Evolutionary conservation across 2,329 filamentous ascomycete species (phyloP), one percentile per base, ranked within the genome.

Genomic region (Trichocomaceae sp.): DNA sequence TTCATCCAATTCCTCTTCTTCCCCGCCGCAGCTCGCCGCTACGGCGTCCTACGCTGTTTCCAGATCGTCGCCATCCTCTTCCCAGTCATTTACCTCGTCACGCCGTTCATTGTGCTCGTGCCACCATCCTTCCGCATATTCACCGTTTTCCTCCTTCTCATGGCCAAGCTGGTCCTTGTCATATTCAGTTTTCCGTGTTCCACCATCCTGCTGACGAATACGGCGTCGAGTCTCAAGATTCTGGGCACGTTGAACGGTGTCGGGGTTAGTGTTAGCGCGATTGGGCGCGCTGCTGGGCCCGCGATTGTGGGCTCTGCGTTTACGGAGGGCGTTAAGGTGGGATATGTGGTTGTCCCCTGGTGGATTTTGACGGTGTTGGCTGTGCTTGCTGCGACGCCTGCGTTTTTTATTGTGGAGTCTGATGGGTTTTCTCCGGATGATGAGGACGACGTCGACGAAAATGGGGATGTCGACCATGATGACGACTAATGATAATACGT

Each of bases 241-340:
- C 79, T 97, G 5, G 91, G 90, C 1, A 96, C 91, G 0, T 74
- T 97, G 54, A 97, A 97, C 65, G 93, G 92, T 2, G 84, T 96
- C 58, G 91, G 90, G 0, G 96, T 91, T 0, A 87, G 86, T 54
- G 83, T 91, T 33, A 86, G 85, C 60, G 90, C 88, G 0, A 70
- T 96, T 5, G 92, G 91, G 1, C 78, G 91, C 48, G 91, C 90
- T 0, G 64, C 80, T 0, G 93, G 93, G 0, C 92, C 93, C 0
- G 87, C 88, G 0, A 69, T 86, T 33, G 80, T 84, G 0, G 92
- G 92, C 0, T 73, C 78, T 1, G 77, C 84, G 0, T 96, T 96
- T 65, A 86, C 83, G 0, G 83, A 82, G 73, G 92, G 92, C 1
- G 83, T 90, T 1, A 82, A 87, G 63, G 75, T 79, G 29, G 88